Evolutionary conservation across 2,329 filamentous ascomycete species (phyloP), one percentile per base, ranked within the genome.

Genomic region (Huntiella moniliformis): DNA sequence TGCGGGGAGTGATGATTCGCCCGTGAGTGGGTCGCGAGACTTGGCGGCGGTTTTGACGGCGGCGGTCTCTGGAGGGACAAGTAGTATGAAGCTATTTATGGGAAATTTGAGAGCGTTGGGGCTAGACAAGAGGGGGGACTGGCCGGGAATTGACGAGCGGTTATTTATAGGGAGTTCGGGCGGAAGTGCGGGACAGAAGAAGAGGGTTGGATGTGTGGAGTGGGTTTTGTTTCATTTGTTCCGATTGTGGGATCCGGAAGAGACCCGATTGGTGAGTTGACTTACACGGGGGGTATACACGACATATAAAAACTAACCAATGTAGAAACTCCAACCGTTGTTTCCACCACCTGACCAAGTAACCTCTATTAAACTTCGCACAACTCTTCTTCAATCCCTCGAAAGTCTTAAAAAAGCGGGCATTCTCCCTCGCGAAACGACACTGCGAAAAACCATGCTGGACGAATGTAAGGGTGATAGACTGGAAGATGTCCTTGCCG

Each of bases 391-490:
- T 54, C 75, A 85, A 60, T 77, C 72, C 53, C 73, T 98, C 45
- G 82, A 88, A 52, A 79, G 84, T 44, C 67, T 85, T 50, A 96
- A 96, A 66, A 93, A 92, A 64, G 83, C 76, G 63, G 87, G 86
- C 28, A 67, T 79, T 0, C 67, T 96, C 6, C 83, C 85, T 3
- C 71, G 83, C 42, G 86, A 94, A 56, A 73, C 74, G 0, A 73
- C 92, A 1, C 63, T 96, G 31, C 76, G 91, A 44, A 95, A 94
- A 65, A 93, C 85, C 0, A 94, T 95, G 83, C 67, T 98, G 44
- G 91, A 98, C 57, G 88, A 98, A 55, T 98, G 91, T 63, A 87
- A 82, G 53, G 88, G 88, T 4, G 86, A 94, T 46, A 79, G 84
- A 52, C 74, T 96, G 46, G 86, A 87, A 57, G 91, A 98, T 57